Base-by-base conservation (phyloP, 768 basidiomycete genomes). In the Lactarius akahatsu region DNA sequence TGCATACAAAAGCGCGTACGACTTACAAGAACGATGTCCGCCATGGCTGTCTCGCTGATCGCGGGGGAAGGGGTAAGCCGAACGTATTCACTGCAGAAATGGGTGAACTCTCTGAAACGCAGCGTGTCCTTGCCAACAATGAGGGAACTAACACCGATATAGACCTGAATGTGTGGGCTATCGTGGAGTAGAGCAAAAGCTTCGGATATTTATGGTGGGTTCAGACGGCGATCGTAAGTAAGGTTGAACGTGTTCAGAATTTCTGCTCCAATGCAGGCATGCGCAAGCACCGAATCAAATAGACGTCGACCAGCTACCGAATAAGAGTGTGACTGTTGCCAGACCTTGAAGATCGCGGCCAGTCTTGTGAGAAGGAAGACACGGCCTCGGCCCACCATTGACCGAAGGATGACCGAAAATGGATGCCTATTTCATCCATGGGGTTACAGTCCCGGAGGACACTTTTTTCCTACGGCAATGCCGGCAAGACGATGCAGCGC, bases 11-110 rank as follows among this genome's bases (percentile, higher is more conserved):
- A 23, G 34, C 23, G n/a, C 34, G 43, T 55, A 52, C 34, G 23
- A 63, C 66, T 40, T 58, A 67, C 66, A n/a, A 67, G 58, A 32
- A 67, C 66, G 11, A 67, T 18, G 15, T 59, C 45, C 45, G 6
- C 43, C 62, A 63, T 67, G 52, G 23, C 28, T 38, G 20, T 26
- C 16, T 54, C 23, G 36, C 57, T 4, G 32, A 18, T 23, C 16
- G 30, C n/a, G 32, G 3, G 23, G 30, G 45, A 41, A 34, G 16
- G 6, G 32, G 23, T n/a, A 43, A 38, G 26, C 28, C 20, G 23
- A 32, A 61, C 5, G 16, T 47, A 60, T 28, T 8, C 26, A 30
- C 2, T 4, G 26, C n/a, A n/a, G 32, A 65, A n/a, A 9, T 43
- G 40, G 41, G 56, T 30, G 20, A 13, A 50, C 61, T 54, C 28